Evolutionary conservation across 2,329 filamentous ascomycete species (phyloP).

Genomic region (Cytospora leucostoma): DNA sequence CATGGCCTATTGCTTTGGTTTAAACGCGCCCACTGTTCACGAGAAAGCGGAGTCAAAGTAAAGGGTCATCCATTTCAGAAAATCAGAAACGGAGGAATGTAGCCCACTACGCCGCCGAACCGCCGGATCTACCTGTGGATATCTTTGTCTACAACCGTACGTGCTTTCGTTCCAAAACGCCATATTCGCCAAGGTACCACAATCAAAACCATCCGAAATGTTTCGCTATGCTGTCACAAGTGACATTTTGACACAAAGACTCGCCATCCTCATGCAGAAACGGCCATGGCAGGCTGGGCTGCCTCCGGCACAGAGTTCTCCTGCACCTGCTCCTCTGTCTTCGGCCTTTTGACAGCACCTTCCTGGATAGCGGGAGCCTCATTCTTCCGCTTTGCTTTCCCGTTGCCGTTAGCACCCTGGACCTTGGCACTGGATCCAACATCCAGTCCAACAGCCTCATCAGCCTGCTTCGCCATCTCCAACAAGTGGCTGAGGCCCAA

Average conservation of each 20-base stretch:
- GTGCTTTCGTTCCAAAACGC: conserved; percentile 12
- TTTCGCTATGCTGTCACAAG: background rate
- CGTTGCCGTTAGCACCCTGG: background rate
- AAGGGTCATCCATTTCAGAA: background rate
- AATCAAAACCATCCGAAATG: background rate
- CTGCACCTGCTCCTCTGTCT: conserved; percentile 1
- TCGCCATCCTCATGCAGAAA: conserved; percentile 12
- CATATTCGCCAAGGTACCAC: conserved; percentile 11
- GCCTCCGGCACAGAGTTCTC: conserved; percentile 8
- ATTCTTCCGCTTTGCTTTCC: conserved; percentile 17
- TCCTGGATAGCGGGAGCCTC: background rate
- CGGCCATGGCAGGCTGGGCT: conserved; percentile 17
- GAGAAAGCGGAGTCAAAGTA: background rate
- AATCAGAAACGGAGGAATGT: background rate
- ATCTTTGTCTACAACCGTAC: conserved; percentile 25
- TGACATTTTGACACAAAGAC: background rate
- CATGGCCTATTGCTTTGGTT: background rate
- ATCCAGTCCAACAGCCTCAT: conserved; percentile 63
- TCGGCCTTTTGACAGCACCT: conserved; percentile 12
- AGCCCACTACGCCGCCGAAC: background rate
- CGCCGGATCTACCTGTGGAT: conserved; percentile 12
- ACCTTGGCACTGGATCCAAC: conserved; percentile 43
- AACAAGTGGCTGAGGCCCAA: conserved; percentile 66
- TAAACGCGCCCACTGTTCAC: background rate
- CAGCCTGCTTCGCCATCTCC: conserved; percentile 64